Evolutionary conservation across 306 rosid species (phyloP), one percentile per base, ranked within the genome.

Genomic region (Cicer chorassanicum): DNA sequence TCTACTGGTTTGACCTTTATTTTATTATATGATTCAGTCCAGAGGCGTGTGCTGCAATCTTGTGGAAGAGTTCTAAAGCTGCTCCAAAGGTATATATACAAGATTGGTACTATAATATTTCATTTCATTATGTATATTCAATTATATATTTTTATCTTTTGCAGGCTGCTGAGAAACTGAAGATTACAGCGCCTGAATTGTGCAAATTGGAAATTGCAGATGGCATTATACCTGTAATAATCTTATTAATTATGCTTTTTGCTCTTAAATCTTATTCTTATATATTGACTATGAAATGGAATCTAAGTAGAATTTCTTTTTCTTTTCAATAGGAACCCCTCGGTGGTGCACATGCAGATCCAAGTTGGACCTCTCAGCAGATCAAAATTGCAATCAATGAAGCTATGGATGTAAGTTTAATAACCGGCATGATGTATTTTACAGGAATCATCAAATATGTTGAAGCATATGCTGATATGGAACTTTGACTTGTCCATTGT

Each of bases 31-130:
- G 80, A 73, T 87, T 43, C 66, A 94, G 99, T 81, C 99, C 99
- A 5, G 99, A 94, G 81, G 98, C 97, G 61, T 88, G 97, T 81
- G 98, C 97, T 49, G 98, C 97, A 49, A 94, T 94, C 91, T 87
- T 94, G 88, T 94, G 93, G 93, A 94, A 92, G 91, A 86, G 11
- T 80, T 73, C 97, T 40, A 94, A 90, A 89, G 97, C 93, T 67
- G 65, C 99, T 79, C 97, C 99, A 42, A 71, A 85, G 99, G 99
- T 92, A 78, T 57, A 79, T 56, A 39, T 70, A 59, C 24, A 6
- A 61, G 11, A 65, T 71, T 29, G 44, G 36, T 29, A 2, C 36
- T 50, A 64, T 3, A 65, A 65, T 45, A 7, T 46, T 43, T 55
- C 69, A 50, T 21, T 57, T 65, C 39, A 56, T 46, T 9, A 9